phyloP scores from a whole-genome alignment of 2,329 filamentous ascomycete genomes.

The Colletotrichum musae region DNA sequence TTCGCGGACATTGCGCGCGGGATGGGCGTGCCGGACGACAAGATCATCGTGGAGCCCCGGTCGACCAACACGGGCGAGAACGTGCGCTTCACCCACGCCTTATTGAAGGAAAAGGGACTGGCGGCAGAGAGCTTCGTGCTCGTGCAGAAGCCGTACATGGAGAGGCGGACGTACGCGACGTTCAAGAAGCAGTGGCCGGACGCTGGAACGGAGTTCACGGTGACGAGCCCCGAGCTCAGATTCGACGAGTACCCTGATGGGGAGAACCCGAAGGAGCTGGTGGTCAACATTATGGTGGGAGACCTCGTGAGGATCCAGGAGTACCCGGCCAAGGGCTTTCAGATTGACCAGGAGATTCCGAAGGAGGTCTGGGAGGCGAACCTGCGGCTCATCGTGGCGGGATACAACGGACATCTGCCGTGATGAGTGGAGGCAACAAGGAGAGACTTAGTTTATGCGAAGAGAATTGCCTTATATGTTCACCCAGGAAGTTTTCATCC shows the following conservation, averaged over 20 bases:
- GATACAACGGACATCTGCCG: slow-evolving; percentile 56
- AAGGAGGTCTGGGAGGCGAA: slow-evolving; percentile 58
- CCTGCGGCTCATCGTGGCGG: slow-evolving; percentile 55
- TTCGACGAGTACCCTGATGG: slow-evolving; percentile 59
- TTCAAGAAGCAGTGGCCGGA: slow-evolving; percentile 63
- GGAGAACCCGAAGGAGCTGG: slow-evolving; percentile 57
- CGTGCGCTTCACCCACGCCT: slow-evolving; percentile 57
- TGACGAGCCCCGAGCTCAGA: slow-evolving; percentile 57
- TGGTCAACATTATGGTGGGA: slow-evolving; percentile 61
- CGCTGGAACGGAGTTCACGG: slow-evolving; percentile 50
- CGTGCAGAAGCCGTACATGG: slow-evolving; percentile 66
- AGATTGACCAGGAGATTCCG: slow-evolving; percentile 60
- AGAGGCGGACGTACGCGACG: slow-evolving; percentile 61
- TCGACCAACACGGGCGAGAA: slow-evolving; percentile 65
- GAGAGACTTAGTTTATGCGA: too few species aligned
- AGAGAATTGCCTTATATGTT: too few species aligned
- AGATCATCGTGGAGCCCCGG: slow-evolving; percentile 55
- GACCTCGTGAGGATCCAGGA: slow-evolving; percentile 60
- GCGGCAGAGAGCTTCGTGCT: slow-evolving; percentile 53
- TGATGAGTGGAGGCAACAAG: neutral
- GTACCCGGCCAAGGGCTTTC: slow-evolving; percentile 59
- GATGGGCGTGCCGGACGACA: slow-evolving; percentile 56
- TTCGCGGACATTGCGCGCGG: slow-evolving; percentile 57
- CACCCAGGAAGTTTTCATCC: too few species aligned
- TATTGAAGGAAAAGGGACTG: slow-evolving; percentile 50